Base-by-base conservation (phyloP, 108 stramenopile species). In the Pseudonitzschia multistriata region DNA sequence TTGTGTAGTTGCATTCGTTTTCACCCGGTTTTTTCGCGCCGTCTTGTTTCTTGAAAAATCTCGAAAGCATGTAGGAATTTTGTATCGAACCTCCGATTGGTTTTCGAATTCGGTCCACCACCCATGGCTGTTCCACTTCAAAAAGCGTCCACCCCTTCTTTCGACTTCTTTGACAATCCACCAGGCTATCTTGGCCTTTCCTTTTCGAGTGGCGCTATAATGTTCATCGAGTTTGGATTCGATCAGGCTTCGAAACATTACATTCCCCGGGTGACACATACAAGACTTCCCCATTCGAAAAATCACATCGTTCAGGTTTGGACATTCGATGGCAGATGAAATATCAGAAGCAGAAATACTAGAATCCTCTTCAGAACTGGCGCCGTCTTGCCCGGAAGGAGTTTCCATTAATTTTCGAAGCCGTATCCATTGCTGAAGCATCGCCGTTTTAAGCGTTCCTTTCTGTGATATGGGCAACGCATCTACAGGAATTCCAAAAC, bases 401-500 rank as follows among this genome's bases (percentile, higher is more conserved):
- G 24, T 30, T 22, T 64, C 63, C 5, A 42, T 64, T 22, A 64
- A 13, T 64, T 45, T 25, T 45, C 63, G 21, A 21, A 47, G 17
- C 28, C 63, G 19, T 25, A 69, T 63, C 74, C 74, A 76, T 21
- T 76, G 67, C 11, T 55, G 74, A 19, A 56, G 50, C 11, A 36
- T 56, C 45, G 45, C 62, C 22, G 40, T 64, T 45, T 68, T 74
- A 21, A 74, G 60, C 4, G 29, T 60, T 34, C 66, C 74, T 39
- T 24, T 63, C n/a, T 3, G 34, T 30, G 67, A 53, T n/a, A 62
- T 22, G 2, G 74, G 74, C 24, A 76, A 37, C 27, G 42, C n/a
- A 10, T 68, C 62, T 6, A 60, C 47, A 27, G 74, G 74, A 22
- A 76, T 76, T 3, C 74, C 74, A 63, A 36, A 76, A 15, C 67